Percentiles rank a stretch among this genome's conserved stretches.
These are phyloP conservation scores for Colletotrichum ledebouriae DNA, from an alignment of 2,329 filamentous ascomycete species.

Conservation along the genomic window DNA sequence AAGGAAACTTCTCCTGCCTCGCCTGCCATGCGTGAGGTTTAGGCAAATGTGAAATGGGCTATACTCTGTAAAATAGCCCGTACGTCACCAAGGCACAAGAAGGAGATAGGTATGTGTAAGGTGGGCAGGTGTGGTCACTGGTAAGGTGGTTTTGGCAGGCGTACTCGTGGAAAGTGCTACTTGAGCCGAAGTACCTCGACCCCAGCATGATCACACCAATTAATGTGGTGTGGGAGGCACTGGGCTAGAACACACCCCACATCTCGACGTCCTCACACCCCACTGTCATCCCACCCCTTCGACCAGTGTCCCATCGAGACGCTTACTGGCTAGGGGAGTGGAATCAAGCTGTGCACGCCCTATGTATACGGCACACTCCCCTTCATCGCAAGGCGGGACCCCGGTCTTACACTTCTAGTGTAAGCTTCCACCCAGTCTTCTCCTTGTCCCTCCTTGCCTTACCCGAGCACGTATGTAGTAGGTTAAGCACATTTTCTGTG, in stretches of 20 bases:
- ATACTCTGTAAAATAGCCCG: too few relatives aligned
- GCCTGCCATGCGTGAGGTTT: too few relatives aligned
- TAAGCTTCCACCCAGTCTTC: conserved; percentile 25
- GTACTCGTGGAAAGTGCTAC: conserved; percentile 13
- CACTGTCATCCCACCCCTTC: background rate
- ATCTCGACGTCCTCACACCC: conserved; percentile 2
- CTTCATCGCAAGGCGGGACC: background rate
- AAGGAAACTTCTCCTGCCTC: too few relatives aligned
- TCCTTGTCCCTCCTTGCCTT: conserved; percentile 19
- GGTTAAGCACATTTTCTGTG: conserved; percentile 11
- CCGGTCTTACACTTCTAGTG: background rate
- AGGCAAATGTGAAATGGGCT: too few relatives aligned
- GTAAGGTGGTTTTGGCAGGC: background rate
- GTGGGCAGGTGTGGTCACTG: background rate
- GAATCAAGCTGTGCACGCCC: background rate
- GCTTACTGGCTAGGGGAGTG: background rate
- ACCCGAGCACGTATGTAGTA: conserved; percentile 11
- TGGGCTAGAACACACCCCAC: conserved; percentile 37
- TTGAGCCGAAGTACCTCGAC: conserved; percentile 20
- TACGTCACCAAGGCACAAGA: too few relatives aligned
- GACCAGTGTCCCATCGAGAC: background rate
- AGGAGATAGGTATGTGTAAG: background rate
- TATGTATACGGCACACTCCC: background rate
- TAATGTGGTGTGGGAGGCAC: conserved; percentile 18
- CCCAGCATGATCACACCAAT: background rate